A percentile compares a stretch with the other conserved stretches of the same genome.
phyloP scores from a whole-genome alignment of 345 rosid genomes.

The Carallia brachiata region DNA sequence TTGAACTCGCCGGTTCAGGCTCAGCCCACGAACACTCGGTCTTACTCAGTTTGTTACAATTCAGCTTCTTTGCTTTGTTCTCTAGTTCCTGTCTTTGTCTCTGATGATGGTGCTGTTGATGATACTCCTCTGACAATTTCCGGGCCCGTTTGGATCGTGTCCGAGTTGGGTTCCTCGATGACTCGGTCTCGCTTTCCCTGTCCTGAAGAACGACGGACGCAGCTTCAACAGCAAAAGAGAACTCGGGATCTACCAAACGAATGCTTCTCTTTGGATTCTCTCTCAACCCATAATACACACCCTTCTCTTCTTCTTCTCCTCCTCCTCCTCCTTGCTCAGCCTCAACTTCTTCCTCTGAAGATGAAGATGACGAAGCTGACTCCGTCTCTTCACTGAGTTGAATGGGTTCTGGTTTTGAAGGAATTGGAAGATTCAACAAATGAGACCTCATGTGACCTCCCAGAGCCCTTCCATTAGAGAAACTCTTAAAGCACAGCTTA shows the following conservation, averaged over 20 bases:
- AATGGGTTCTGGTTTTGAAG: constrained; percentile 31
- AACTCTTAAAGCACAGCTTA: constrained; percentile 61
- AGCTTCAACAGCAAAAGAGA: constrained; percentile 43
- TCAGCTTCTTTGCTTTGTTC: constrained; percentile 8
- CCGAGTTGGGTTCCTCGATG: constrained; percentile 61
- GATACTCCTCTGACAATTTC: constrained; percentile 20
- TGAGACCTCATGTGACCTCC: constrained; percentile 93
- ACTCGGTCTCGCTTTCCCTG: constrained; percentile 79
- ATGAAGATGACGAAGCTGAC: constrained; percentile 44
- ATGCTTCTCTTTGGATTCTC: constrained; percentile 54
- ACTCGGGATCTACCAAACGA: constrained; percentile 67
- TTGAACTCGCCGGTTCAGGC: constrained; percentile 67
- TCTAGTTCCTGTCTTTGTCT: constrained; percentile 26
- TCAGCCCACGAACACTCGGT: constrained; percentile 33
- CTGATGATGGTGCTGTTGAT: constrained; percentile 21
- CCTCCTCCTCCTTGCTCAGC: constrained; percentile 20
- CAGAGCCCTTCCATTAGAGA: constrained; percentile 68
- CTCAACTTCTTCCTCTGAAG: constrained; percentile 47
- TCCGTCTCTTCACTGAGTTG: constrained; percentile 43
- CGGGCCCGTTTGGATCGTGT: constrained; percentile 66
- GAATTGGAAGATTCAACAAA: constrained; percentile 50
- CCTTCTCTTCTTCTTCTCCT: constrained; percentile 25
- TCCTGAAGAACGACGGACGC: constrained; percentile 59
- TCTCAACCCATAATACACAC: constrained; percentile 42
- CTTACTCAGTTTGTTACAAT: constrained; percentile 6